Percentiles rank a stretch among this genome's conserved stretches.
These are phyloP conservation scores for Botryotinia calthae DNA, from an alignment of 2,329 filamentous ascomycete species.

Conservation along the genomic window DNA sequence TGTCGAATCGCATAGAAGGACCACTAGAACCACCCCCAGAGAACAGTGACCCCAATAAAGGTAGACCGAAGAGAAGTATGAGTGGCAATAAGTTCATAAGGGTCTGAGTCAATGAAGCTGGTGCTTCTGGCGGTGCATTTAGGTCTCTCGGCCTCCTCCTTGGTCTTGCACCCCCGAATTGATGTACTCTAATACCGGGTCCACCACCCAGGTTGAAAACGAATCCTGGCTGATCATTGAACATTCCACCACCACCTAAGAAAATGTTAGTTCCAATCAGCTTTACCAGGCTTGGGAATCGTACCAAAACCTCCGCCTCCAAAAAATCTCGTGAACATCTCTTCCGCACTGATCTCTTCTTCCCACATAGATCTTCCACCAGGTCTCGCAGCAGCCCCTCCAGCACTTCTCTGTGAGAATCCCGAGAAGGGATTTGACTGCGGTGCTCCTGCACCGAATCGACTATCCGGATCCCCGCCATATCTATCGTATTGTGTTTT, in stretches of 20 bases:
- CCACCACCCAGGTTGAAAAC: constrained; percentile 94
- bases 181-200: constrained; percentile 88
- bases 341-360: constrained; percentile 92
- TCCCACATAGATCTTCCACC: constrained; percentile 68
- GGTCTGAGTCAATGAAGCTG: constrained; percentile 50
- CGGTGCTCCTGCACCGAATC: constrained; percentile 64
- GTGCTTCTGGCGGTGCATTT: constrained; percentile 48
- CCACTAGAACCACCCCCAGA: constrained; percentile 53
- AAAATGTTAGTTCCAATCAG: constrained; percentile 22
- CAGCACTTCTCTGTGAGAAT: constrained; percentile 49
- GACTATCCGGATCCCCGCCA: constrained; percentile 87
- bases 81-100: constrained; percentile 80
- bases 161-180: constrained; percentile 81
- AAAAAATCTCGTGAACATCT: constrained; percentile 97
- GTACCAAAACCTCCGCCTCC: constrained; percentile 63
- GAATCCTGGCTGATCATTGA: constrained; percentile 80
- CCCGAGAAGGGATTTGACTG: constrained; percentile 58
- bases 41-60: constrained; percentile 79
- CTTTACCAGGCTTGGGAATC: not conserved
- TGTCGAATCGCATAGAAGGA: constrained; percentile 75
- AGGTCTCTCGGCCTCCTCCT: constrained; percentile 70
- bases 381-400: constrained; percentile 39
- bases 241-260: constrained; percentile 47
- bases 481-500: constrained; percentile 82
- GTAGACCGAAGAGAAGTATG: constrained; percentile 82